These are phyloP conservation scores for Cystobasidium pallidum DNA, from an alignment of 1,284 basidiomycete genomes.

Conservation along the genomic window DNA sequence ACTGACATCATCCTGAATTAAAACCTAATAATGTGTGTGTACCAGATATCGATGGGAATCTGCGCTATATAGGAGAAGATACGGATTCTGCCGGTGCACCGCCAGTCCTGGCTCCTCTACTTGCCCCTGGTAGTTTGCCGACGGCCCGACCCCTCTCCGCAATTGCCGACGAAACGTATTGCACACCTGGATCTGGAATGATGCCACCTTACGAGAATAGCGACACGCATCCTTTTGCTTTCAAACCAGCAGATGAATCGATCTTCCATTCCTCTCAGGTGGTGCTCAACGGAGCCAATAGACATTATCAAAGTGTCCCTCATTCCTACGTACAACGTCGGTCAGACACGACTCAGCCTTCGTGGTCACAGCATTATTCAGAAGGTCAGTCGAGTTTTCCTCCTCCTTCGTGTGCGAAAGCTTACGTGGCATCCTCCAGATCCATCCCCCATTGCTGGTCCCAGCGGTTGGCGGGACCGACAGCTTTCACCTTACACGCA, in stretches of 20 bases:
- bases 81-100: constrained; percentile 15
- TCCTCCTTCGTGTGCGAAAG: not conserved
- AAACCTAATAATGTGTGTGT: not conserved
- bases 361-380: constrained; percentile 1
- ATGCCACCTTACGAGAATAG: not conserved
- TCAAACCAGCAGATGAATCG: constrained; percentile 4
- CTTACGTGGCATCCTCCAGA: not conserved
- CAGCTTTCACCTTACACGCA: not conserved
- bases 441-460: not conserved
- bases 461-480: constrained; percentile 6
- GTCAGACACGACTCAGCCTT: not conserved
- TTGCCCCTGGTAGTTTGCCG: constrained; percentile 5
- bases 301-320: not conserved
- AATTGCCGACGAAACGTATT: not conserved
- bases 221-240: constrained; percentile 9
- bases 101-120: constrained; percentile 28
- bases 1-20: not conserved
- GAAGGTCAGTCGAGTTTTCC: not conserved
- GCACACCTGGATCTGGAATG: not conserved
- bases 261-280: not conserved
- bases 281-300: not conserved
- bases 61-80: constrained; percentile 41
- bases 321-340: not conserved
- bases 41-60: constrained; percentile 28
- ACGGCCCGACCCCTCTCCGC: constrained; percentile 6